These are phyloP conservation scores for Colletotrichum melonis DNA, from an alignment of 2,329 filamentous ascomycete species.

Conservation along the genomic window DNA sequence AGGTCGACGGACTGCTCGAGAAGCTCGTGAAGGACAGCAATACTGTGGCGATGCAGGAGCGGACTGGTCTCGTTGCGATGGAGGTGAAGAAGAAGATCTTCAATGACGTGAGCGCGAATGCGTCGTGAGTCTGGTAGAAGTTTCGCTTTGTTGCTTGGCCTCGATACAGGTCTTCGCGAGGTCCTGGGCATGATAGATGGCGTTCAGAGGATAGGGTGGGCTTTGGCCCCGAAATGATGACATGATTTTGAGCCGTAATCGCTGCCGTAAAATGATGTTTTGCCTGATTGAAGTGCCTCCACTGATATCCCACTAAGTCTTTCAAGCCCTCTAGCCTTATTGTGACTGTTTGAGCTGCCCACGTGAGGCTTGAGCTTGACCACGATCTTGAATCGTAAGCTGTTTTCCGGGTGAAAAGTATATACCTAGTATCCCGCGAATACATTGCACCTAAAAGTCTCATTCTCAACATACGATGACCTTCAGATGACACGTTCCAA, in stretches of 20 bases:
- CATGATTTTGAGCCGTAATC: slow-evolving; percentile 20
- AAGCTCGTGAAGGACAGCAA: slow-evolving; percentile 72
- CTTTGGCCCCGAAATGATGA: slow-evolving; percentile 29
- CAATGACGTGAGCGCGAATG: slow-evolving; percentile 49
- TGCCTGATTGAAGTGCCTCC: neutral
- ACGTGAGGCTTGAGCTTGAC: too few relatives aligned
- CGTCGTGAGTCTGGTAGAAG: neutral
- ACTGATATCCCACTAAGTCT: neutral
- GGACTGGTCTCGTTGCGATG: slow-evolving; percentile 70
- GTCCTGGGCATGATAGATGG: slow-evolving; percentile 32
- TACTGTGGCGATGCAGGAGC: slow-evolving; percentile 71
- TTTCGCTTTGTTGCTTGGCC: slow-evolving; percentile 13
- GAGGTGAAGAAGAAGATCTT: slow-evolving; percentile 75
- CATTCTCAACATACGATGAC: too few relatives aligned
- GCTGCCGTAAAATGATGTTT: neutral
- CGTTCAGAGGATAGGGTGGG: slow-evolving; percentile 29
- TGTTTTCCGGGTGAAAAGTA: too few relatives aligned
- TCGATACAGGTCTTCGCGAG: slow-evolving; percentile 6
- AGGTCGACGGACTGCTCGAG: slow-evolving; percentile 62
- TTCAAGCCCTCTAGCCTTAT: neutral
- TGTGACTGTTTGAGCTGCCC: neutral
- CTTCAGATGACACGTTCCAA: neutral
- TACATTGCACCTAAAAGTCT: too few relatives aligned
- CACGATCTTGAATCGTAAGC: neutral
- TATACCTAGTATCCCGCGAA: too few relatives aligned